phyloP scores from a whole-genome alignment of 2,329 filamentous ascomycete species.

The Cladophialophora psammophila region DNA sequence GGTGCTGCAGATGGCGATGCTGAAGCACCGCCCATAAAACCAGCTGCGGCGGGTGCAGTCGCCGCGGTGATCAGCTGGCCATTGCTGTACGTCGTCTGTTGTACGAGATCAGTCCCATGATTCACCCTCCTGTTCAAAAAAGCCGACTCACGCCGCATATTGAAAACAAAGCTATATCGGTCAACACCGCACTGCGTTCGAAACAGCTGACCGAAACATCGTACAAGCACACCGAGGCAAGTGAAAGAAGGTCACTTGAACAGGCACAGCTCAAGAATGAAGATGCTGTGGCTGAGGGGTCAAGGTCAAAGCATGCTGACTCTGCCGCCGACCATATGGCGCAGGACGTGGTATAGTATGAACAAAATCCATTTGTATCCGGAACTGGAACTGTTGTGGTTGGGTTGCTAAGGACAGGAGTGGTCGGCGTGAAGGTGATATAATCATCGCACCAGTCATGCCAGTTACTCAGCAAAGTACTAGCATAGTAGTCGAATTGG shows the following conservation, averaged over 20 bases:
- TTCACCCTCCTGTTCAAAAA: neutral
- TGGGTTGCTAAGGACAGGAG: constrained; percentile 2
- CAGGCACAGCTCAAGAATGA: constrained; percentile 9
- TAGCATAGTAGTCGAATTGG: constrained; percentile 6
- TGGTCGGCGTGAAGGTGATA: constrained; percentile 4
- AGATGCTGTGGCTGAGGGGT: constrained; percentile 2
- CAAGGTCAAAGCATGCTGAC: constrained; percentile 7
- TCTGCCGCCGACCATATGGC: neutral
- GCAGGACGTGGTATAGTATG: constrained; percentile 1
- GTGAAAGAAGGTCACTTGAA: neutral
- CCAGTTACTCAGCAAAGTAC: neutral
- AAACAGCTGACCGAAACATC: neutral
- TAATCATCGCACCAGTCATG: neutral
- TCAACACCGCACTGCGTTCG: constrained; percentile 2
- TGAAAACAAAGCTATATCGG: neutral
- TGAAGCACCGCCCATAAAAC: neutral
- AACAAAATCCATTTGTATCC: neutral
- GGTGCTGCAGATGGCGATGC: neutral
- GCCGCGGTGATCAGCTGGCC: neutral
- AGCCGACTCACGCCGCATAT: neutral
- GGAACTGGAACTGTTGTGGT: neutral
- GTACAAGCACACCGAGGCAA: constrained; percentile 11
- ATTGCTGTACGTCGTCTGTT: neutral
- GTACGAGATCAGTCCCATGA: neutral
- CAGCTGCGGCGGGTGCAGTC: neutral